These are phyloP conservation scores for Saccharomycopsis hybrid DNA, from an alignment of 1,139 yeast species.

Conservation along the genomic window DNA sequence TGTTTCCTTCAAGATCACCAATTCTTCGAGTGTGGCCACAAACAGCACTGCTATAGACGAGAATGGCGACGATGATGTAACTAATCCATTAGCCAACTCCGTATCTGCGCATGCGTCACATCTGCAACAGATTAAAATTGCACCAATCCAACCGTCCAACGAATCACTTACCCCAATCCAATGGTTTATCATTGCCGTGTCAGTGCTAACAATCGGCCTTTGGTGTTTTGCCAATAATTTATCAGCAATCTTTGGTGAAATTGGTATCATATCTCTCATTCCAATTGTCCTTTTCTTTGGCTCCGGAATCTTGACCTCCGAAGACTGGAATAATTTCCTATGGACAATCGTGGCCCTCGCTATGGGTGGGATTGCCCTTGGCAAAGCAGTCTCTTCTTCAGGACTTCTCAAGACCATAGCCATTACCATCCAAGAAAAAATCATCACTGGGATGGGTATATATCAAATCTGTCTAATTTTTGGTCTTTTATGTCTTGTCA, in stretches of 20 bases:
- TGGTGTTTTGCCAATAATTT: constrained; percentile 67
- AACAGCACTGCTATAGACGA: not conserved
- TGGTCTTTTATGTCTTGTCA: constrained; percentile 56
- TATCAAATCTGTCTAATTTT: constrained; percentile 59
- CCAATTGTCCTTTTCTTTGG: constrained; percentile 66
- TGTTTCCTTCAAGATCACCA: constrained; percentile 41
- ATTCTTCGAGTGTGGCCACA: not conserved
- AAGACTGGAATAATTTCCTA: constrained; percentile 65
- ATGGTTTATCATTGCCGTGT: constrained; percentile 50
- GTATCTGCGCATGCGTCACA: too few species aligned
- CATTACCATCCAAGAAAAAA: constrained; percentile 45
- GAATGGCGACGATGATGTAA: not conserved
- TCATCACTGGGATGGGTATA: constrained; percentile 44
- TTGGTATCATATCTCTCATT: constrained; percentile 63
- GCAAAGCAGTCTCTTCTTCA: constrained; percentile 67
- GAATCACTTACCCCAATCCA: constrained; percentile 55
- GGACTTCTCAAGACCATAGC: constrained; percentile 65
- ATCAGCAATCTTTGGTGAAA: constrained; percentile 54
- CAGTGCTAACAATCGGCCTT: constrained; percentile 51
- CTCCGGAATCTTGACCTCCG: constrained; percentile 57
- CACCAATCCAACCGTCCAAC: constrained; percentile 37
- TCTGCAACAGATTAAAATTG: constrained; percentile 29
- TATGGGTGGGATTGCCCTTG: constrained; percentile 74
- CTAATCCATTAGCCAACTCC: too few species aligned
- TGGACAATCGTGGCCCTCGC: constrained; percentile 74